Conservation (phyloP, 441 rosid species). For the Monsonia emarginata region DNA sequence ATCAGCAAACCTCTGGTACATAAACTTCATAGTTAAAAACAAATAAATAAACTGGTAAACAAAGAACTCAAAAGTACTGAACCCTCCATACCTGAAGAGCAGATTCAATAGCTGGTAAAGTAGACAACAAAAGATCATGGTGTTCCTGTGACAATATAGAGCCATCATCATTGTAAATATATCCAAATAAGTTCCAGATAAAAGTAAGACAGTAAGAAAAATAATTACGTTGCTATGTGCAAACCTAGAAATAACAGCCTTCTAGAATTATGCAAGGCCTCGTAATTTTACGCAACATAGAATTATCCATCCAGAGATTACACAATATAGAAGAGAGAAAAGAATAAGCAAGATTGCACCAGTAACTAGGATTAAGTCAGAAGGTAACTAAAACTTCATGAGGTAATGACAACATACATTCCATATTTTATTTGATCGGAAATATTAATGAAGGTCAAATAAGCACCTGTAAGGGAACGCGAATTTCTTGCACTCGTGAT, state of each 20-base stretch:
- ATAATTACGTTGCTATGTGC: neutral
- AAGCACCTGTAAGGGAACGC: constrained; percentile 87
- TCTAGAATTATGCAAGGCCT: constrained; percentile 11
- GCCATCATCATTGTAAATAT: constrained; percentile 16
- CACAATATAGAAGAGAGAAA: constrained; percentile 3
- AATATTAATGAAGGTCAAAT: constrained; percentile 19
- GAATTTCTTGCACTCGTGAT: constrained; percentile 95
- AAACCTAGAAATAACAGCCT: constrained; percentile 16
- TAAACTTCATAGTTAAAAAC: constrained; percentile 22
- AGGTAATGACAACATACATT: neutral
- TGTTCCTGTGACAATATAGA: constrained; percentile 57
- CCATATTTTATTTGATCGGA: neutral
- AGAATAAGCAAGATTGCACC: constrained; percentile 1
- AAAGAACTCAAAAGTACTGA: constrained; percentile 12
- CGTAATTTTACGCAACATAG: constrained; percentile 9
- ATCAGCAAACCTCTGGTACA: constrained; percentile 69
- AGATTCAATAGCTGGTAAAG: constrained; percentile 73
- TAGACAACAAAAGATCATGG: constrained; percentile 74
- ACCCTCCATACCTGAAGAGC: constrained; percentile 64
- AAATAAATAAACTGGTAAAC: constrained; percentile 16
- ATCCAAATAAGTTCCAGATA: constrained; percentile 15
- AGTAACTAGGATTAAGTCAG: constrained; percentile 5
- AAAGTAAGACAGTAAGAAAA: constrained; percentile 9
- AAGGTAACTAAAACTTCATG: constrained; percentile 9
- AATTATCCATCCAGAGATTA: neutral